Percentiles rank a stretch among this genome's conserved stretches.
These are phyloP conservation scores for Thielaviopsis euricoi DNA, from an alignment of 2,329 filamentous ascomycete genomes.

Conservation along the genomic window DNA sequence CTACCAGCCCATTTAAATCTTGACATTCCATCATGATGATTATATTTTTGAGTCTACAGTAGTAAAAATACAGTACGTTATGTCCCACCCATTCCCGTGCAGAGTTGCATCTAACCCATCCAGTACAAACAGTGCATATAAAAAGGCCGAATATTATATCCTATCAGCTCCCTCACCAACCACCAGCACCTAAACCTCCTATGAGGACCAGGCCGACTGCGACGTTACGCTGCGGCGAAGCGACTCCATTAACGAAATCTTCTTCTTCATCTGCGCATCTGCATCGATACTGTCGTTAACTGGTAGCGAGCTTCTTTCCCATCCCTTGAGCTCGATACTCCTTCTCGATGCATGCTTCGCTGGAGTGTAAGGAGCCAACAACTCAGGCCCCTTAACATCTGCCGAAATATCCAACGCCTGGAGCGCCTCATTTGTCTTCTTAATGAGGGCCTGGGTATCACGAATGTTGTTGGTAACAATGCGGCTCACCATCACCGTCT, in stretches of 20 bases:
- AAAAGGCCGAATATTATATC: not conserved
- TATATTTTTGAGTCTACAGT: not conserved
- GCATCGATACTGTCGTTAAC: not conserved
- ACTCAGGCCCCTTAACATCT: not conserved
- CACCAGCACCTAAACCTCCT: not conserved
- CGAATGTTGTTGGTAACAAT: not conserved
- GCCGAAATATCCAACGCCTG: not conserved
- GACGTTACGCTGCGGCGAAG: not conserved
- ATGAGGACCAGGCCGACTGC: not conserved
- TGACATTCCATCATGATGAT: not conserved
- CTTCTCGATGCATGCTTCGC: not conserved
- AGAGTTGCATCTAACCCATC: not conserved
- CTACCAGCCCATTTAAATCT: not conserved
- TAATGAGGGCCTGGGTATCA: not conserved
- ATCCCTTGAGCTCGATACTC: not conserved
- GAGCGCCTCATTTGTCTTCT: not conserved
- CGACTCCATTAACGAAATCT: constrained; percentile 9
- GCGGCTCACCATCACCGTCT: not conserved
- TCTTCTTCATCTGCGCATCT: constrained; percentile 5
- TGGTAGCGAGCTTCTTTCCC: constrained; percentile 1
- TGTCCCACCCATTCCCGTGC: not conserved
- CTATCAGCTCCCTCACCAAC: not conserved
- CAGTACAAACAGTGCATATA: not conserved
- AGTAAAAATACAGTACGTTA: not conserved
- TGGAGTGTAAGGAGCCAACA: constrained; percentile 5